phyloP scores from a whole-genome alignment of 345 rosid genomes.

The Citrus mangshanensis region DNA sequence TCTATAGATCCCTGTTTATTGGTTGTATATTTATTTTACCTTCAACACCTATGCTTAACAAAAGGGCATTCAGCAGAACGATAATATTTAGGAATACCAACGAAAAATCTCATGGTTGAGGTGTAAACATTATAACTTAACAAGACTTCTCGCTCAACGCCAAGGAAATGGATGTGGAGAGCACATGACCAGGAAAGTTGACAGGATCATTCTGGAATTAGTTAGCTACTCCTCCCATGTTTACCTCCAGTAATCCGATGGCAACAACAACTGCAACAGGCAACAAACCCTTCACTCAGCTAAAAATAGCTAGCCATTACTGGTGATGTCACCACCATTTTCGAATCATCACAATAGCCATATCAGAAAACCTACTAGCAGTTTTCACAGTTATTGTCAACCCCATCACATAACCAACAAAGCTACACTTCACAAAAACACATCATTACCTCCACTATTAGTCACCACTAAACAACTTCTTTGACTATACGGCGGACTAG shows the following conservation, averaged over 20 bases:
- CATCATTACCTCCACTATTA: neutral
- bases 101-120: neutral
- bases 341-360: neutral
- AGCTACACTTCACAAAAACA: neutral
- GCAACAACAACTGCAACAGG: neutral
- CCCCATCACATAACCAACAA: neutral
- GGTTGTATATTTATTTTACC: neutral
- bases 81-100: neutral
- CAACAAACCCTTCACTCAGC: neutral
- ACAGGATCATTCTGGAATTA: neutral
- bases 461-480: neutral
- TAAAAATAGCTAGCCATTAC: neutral
- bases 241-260: neutral
- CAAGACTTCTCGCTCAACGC: neutral
- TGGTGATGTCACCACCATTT: neutral
- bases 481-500: neutral
- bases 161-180: neutral
- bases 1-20: neutral
- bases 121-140: neutral
- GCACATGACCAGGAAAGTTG: neutral
- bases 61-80: too few relatives aligned
- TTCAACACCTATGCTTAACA: neutral
- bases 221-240: neutral
- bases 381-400: too few relatives aligned
- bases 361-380: neutral